Evolutionary conservation across 1,139 yeast genomes (phyloP), one percentile per base, ranked within the genome.

Genomic region (Yamadazyma diospyri): DNA sequence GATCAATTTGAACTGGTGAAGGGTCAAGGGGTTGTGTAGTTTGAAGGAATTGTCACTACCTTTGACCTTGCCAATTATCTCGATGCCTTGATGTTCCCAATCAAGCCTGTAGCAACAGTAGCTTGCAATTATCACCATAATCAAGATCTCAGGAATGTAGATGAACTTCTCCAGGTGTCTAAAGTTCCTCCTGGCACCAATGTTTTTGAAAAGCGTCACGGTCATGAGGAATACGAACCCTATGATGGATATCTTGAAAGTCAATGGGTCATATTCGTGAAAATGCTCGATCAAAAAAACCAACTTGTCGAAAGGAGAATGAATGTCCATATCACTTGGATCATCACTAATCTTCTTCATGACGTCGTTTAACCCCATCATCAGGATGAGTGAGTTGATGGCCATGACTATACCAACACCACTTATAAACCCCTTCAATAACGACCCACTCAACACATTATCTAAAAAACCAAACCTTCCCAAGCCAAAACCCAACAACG

Each of bases 321-420:
- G 92, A 20, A 79, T 72, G 46, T 86, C 92, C 55, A 60, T 59
- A 33, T 57, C 49, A 5, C 41, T 32, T 2, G 69, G 69, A 35
- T 64, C 66, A 22, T 53, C 51, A 3, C 58, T 45, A 9, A 65
- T 57, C 7, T 55, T 40, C 25, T 59, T 51, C 42, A 66, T 52
- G 21, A 64, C 43, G 4, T 64, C 65, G 35, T 57, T 62, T 24
- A 92, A 61, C 0, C 95, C 95, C 27, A 89, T 57, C 54, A 82
- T 84, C 5, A 81, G 75, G 12, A 88, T 76, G 15, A 75, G 50
- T 3, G 96, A 82, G 50, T 85, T 88, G 31, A 87, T 72, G 13
- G 87, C 68, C 92, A 92, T 89, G 7, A 89, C 89, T 12, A 86
- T 53, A 9, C 97, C 97, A n/a, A 92, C 94, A 0, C 95, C 95